Evolutionary conservation across 805 yeast species (phyloP).

Genomic region (Metschnikowia orientalis): DNA sequence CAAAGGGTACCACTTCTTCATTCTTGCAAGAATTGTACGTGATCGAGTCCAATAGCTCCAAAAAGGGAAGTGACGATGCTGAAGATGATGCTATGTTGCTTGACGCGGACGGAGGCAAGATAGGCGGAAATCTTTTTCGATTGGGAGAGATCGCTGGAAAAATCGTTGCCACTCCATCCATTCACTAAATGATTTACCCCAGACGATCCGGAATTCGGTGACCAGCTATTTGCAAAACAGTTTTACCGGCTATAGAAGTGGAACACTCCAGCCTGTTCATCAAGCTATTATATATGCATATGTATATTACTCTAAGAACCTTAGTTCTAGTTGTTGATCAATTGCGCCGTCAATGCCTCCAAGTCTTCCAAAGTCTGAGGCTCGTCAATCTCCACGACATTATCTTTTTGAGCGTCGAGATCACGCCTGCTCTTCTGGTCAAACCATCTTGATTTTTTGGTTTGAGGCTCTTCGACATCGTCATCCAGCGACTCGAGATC

Average conservation of each 20-base stretch:
- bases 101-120: conserved; percentile 16
- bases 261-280: too few relatives aligned
- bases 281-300: background rate
- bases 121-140: conserved; percentile 16
- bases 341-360: conserved; percentile 73
- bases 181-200: conserved; percentile 5
- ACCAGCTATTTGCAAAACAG: too few relatives aligned
- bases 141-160: conserved; percentile 16
- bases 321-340: conserved; percentile 24
- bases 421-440: conserved; percentile 28
- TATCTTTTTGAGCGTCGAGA: conserved; percentile 22
- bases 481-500: conserved; percentile 41
- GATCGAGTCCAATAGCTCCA: conserved; percentile 36
- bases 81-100: conserved; percentile 24
- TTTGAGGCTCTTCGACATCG: conserved; percentile 30
- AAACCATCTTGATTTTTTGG: conserved; percentile 50
- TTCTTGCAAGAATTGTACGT: conserved; percentile 72
- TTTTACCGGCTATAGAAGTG: too few relatives aligned
- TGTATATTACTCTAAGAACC: background rate
- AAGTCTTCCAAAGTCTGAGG: conserved; percentile 91
- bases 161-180: conserved; percentile 19
- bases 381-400: conserved; percentile 69
- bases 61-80: conserved; percentile 13
- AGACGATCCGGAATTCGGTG: too few relatives aligned
- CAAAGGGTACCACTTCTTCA: conserved; percentile 63